Base-by-base conservation (phyloP, 1,139 yeast genomes). In the Schwanniomyces etchellsii region DNA sequence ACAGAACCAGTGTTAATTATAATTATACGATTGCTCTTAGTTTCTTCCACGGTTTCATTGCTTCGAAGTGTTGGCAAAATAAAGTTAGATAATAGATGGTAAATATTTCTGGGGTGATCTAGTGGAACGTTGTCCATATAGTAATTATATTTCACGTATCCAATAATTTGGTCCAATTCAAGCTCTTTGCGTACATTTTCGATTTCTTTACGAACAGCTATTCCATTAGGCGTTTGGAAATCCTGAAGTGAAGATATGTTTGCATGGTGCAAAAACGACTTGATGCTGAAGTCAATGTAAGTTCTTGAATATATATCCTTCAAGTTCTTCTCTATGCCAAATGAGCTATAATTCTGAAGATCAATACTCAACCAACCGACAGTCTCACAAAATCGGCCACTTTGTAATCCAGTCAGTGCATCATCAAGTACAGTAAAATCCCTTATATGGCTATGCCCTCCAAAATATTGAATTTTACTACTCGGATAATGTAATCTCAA, bases 361-460 rank as follows among this genome's bases (percentile, higher is more conserved):
- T 73, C 65, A 20, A 84, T 60, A 28, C 95, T 77, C 7, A 83
- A 57, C 73, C 89, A 91, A 0, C 98, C 98, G 13, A 84, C 71
- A 0, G 97, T 89, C 52, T 91, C 98, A 48, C 95, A 75, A 47
- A 83, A 91, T 31, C 96, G 67, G 0, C 98, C 98, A 45, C 95
- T 83, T 55, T 89, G 95, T 16, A 91, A 55, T 0, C 81, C 96
- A 0, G 85, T 76, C 18, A 93, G 74, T 33, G 60, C 62, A 2
- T 62, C 57, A 50, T 91, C 98, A 36, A 77, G 67, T 4, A 77
- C 63, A 4, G 74, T 69, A 52, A 81, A 89, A 55, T 91, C 97
- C 39, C 98, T 67, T 23, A 91, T 77, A 52, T 91, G 98, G 25
- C 94, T 79, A 55, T 91, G 98, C 1, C 97, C 98, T 1, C 97